phyloP scores from a whole-genome alignment of 2,329 filamentous ascomycete genomes.

The Ophiostoma piceae region DNA sequence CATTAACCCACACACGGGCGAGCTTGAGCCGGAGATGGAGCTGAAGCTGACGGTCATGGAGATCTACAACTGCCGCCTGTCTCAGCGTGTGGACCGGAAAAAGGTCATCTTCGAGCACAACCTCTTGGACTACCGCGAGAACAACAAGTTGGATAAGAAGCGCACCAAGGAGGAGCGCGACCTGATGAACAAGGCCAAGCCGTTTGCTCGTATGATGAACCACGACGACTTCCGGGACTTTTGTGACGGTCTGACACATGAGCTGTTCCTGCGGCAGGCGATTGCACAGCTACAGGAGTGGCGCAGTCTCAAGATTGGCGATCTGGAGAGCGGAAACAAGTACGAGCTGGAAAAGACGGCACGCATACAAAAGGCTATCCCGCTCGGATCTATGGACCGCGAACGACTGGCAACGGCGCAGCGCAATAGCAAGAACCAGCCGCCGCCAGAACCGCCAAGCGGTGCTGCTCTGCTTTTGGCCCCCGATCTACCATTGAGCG shows the following conservation, averaged over 20 bases:
- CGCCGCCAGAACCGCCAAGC: conserved; percentile 68
- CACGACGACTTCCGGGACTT: conserved; percentile 83
- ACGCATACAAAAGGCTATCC: conserved; percentile 63
- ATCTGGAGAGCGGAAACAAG: conserved; percentile 80
- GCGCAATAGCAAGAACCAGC: conserved; percentile 60
- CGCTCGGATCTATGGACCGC: conserved; percentile 80
- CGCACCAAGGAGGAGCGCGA: conserved; percentile 93
- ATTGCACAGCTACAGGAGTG: conserved; percentile 91
- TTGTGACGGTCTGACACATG: conserved; percentile 78
- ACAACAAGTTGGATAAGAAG: conserved; percentile 85
- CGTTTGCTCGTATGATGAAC: conserved; percentile 96
- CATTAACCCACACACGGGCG: conserved; percentile 73
- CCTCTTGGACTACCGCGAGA: conserved; percentile 88
- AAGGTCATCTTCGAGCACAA: conserved; percentile 96
- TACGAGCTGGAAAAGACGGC: conserved; percentile 84
- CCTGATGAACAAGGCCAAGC: conserved; percentile 86
- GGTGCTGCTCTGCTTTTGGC: conserved; percentile 73
- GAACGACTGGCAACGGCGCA: conserved; percentile 66
- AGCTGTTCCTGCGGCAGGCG: conserved; percentile 84
- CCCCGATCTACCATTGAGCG: conserved; percentile 53
- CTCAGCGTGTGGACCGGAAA: conserved; percentile 86
- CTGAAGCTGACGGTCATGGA: conserved; percentile 97
- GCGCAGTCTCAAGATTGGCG: conserved; percentile 77
- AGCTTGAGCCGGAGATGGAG: conserved; percentile 92
- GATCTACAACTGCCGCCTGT: conserved; percentile 90